A percentile compares a stretch with the other conserved stretches of the same genome.
Conservation (phyloP, 2,329 filamentous ascomycete genomes). For the Drechslerella dactyloides region DNA sequence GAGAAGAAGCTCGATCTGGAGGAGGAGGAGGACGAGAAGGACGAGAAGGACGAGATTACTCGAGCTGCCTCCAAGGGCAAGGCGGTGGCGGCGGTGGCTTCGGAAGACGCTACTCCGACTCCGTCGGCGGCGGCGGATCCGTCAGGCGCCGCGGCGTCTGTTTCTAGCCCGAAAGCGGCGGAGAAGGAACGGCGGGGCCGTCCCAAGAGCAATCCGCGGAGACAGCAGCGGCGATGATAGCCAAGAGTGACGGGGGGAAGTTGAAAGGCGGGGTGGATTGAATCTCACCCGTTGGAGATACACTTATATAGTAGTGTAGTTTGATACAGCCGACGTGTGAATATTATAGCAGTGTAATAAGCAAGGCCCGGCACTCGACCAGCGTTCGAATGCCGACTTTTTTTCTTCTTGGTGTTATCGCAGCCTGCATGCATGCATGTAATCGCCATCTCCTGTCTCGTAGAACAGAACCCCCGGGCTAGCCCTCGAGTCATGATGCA, state of each 20-base stretch:
- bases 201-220: constrained; percentile 18
- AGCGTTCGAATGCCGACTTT: no score
- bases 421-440: no score
- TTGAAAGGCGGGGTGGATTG: no score
- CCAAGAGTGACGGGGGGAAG: neutral
- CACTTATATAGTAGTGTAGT: no score
- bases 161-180: neutral
- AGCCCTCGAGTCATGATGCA: no score
- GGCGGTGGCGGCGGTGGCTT: constrained; percentile 5
- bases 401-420: no score
- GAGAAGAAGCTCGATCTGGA: constrained; percentile 6
- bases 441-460: no score
- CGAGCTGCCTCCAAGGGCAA: neutral
- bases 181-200: constrained; percentile 23
- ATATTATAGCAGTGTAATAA: no score
- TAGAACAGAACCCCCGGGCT: no score
- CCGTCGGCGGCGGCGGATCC: neutral
- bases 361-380: no score
- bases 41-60: neutral
- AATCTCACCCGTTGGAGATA: no score
- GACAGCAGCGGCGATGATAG: constrained; percentile 12
- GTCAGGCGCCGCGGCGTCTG: neutral
- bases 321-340: no score
- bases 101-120: neutral
- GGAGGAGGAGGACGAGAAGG: neutral